These are phyloP conservation scores for Microbotryum intermedium DNA, from an alignment of 1,284 basidiomycete species.

Conservation along the genomic window DNA sequence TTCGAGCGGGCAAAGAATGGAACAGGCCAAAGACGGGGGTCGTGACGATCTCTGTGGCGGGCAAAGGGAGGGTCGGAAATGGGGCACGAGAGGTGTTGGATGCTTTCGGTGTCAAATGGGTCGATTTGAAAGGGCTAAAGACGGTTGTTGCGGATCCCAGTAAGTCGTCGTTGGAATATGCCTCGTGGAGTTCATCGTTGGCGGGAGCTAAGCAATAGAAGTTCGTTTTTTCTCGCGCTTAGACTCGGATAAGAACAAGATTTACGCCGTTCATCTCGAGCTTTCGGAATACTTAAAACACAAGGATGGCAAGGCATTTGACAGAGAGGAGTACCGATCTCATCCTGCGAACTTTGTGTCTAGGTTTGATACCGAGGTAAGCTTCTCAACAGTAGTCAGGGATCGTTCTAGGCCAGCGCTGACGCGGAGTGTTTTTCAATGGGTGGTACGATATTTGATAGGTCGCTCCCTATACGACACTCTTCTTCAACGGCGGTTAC, in stretches of 20 bases:
- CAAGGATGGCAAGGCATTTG: slow-evolving; percentile 50
- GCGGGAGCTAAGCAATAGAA: no score
- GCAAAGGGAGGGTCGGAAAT: slow-evolving; percentile 68
- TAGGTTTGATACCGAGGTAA: slow-evolving; percentile 58
- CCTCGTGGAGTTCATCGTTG: no score
- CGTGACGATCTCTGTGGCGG: slow-evolving; percentile 59
- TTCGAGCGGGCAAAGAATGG: slow-evolving; percentile 48
- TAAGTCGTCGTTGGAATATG: slow-evolving; percentile 37
- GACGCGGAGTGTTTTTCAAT: slow-evolving; percentile 5
- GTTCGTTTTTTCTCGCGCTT: not conserved
- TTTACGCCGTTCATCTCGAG: slow-evolving; percentile 68
- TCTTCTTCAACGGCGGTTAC: slow-evolving; percentile 75
- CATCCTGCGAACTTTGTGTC: slow-evolving; percentile 59
- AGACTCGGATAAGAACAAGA: slow-evolving; percentile 56
- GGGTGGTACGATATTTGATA: no score
- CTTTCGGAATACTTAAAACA: slow-evolving; percentile 61
- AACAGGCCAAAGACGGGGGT: slow-evolving; percentile 38
- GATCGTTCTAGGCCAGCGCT: not conserved
- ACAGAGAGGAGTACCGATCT: slow-evolving; percentile 61
- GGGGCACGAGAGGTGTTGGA: slow-evolving; percentile 63
- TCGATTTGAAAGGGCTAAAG: slow-evolving; percentile 53
- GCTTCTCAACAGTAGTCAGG: slow-evolving; percentile 11
- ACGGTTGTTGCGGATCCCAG: slow-evolving; percentile 49
- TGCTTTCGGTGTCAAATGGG: slow-evolving; percentile 58
- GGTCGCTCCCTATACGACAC: slow-evolving; percentile 74